Conservation (phyloP, 164 flowering plant species). For the Berberis thunbergii region DNA sequence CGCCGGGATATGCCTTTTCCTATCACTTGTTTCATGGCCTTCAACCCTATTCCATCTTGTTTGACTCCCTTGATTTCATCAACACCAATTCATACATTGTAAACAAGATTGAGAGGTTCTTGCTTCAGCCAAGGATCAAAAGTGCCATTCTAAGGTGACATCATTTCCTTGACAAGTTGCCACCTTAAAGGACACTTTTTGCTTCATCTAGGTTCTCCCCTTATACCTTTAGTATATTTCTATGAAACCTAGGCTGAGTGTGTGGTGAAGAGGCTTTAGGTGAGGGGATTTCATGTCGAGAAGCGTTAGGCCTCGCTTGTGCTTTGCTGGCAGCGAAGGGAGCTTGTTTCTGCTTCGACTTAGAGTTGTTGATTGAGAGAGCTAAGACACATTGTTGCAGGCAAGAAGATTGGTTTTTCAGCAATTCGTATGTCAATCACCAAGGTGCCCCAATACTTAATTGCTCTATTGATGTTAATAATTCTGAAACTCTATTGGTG, state of each 20-base stretch:
- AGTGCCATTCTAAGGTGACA: conserved; percentile 38
- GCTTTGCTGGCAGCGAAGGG: conserved; percentile 75
- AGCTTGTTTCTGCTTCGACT: conserved; percentile 76
- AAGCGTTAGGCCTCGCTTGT: conserved; percentile 70
- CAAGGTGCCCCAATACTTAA: too few species aligned
- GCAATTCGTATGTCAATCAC: too few species aligned
- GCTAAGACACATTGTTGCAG: too few species aligned
- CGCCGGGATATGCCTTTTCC: conserved; percentile 52
- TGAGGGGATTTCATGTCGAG: conserved; percentile 78
- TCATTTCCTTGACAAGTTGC: conserved; percentile 34
- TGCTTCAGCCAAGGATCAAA: conserved; percentile 55
- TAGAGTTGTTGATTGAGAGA: conserved; percentile 58
- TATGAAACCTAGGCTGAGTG: conserved; percentile 79
- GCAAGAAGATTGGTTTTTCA: too few species aligned
- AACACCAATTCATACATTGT: conserved; percentile 36
- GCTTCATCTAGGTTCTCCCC: conserved; percentile 56
- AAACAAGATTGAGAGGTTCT: conserved; percentile 61
- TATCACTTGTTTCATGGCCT: conserved; percentile 47
- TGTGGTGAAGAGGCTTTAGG: conserved; percentile 56
- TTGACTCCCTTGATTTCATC: conserved; percentile 67
- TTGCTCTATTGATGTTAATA: too few species aligned
- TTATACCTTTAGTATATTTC: conserved; percentile 49
- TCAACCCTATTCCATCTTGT: conserved; percentile 35
- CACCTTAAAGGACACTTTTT: conserved; percentile 55
- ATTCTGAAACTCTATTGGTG: too few species aligned